Evolutionary conservation across 257 asterid genomes (phyloP).

Genomic region (Asclepias syriaca): DNA sequence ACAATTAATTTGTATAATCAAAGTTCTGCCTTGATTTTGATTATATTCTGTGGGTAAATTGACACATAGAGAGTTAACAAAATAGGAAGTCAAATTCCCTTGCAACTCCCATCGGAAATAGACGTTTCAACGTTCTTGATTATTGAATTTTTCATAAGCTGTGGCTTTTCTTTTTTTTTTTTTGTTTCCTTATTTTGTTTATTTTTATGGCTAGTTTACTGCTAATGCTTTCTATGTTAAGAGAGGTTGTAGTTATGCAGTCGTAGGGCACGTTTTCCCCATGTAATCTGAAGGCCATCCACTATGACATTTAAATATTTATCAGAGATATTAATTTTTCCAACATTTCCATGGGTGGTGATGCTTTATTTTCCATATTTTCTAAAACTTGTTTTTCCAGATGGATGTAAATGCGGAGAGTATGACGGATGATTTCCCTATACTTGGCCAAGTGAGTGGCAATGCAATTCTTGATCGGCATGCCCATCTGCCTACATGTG

Average conservation of each 20-base stretch:
- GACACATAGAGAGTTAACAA: no score
- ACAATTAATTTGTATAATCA: not conserved
- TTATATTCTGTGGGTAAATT: not conserved
- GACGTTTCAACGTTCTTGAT: not conserved
- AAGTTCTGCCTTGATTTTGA: not conserved
- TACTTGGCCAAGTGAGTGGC: conserved; percentile 20
- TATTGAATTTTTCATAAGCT: not conserved
- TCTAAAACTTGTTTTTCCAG: not conserved
- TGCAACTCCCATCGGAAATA: not conserved
- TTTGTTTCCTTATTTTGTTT: no score
- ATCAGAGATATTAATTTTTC: not conserved
- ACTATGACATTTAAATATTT: not conserved
- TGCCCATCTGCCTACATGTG: conserved; percentile 34
- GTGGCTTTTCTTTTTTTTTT: not conserved
- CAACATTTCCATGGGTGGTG: not conserved
- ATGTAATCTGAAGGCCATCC: not conserved
- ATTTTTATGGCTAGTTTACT: not conserved
- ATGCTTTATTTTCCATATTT: not conserved
- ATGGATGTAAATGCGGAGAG: conserved; percentile 37
- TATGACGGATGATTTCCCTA: conserved; percentile 32
- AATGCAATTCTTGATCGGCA: conserved; percentile 20
- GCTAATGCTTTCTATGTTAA: not conserved
- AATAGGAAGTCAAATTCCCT: not conserved
- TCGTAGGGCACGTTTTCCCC: not conserved
- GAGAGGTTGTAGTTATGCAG: not conserved